Conservation (phyloP, 306 rosid genomes). For the Amphicarpaea edgeworthii region DNA sequence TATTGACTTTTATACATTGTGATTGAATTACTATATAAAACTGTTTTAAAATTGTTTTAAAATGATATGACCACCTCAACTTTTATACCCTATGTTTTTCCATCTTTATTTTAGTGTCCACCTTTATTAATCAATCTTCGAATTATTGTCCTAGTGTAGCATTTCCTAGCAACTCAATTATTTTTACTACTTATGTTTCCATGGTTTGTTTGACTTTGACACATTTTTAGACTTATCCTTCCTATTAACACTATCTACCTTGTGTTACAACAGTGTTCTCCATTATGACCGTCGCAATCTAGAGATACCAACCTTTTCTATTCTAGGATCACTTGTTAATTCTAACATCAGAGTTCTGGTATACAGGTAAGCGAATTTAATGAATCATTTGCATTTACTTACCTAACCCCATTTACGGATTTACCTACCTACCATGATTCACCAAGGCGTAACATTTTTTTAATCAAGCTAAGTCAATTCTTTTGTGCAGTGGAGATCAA, state of each 20-base stretch:
- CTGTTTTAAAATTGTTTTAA: no score
- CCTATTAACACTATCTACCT: neutral
- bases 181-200: neutral
- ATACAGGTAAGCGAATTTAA: slow-evolving; percentile 43
- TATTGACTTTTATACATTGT: no score
- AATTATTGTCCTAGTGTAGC: neutral
- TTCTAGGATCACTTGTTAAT: slow-evolving; percentile 46
- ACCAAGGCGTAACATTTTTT: neutral
- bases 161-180: neutral
- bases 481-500: slow-evolving; percentile 55
- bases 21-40: no score
- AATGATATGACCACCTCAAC: no score
- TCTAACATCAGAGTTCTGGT: slow-evolving; percentile 52
- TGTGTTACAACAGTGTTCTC: slow-evolving; percentile 34
- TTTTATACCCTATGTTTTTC: no score
- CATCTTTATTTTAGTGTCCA: neutral
- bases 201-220: neutral
- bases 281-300: slow-evolving; percentile 40
- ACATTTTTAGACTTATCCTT: neutral
- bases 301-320: slow-evolving; percentile 42
- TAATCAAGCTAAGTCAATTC: neutral
- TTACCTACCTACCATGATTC: neutral
- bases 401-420: neutral
- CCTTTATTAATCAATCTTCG: neutral
- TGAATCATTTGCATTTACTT: neutral